Base-by-base conservation (phyloP, 768 basidiomycete species). In the Podaxis mareebaensis region DNA sequence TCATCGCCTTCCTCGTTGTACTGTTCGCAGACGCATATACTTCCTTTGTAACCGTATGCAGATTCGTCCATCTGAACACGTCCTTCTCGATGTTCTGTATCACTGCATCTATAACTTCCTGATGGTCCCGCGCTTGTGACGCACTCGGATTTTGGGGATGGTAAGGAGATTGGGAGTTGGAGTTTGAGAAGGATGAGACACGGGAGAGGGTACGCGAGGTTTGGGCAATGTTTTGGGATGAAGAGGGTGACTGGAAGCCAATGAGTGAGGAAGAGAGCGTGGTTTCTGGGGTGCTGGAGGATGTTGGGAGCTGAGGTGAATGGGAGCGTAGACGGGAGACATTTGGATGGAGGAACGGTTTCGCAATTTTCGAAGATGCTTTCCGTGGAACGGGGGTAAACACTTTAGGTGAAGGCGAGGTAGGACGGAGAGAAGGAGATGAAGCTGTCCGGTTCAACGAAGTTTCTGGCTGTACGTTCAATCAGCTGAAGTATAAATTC, bases 291-390 rank as follows among this genome's bases (percentile, higher is more conserved):
- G 17, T 20, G 17, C 40, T 79, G 15, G 83, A 80, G 17, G 77
- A 69, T 13, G 71, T 68, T 26, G 81, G 79, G 28, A 79, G 73
- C 26, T 79, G 81, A 12, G 87, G 85, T 5, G 82, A 80, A 68
- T 81, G 81, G 12, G 93, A 92, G 48, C 92, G 90, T 46, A 92
- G 83, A n/a, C 92, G 84, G 30, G 92, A 94, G 5, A 92, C 83
- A n/a, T 80, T 83, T 3, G 90, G 89, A 67, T 90, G 87, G 20
- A 92, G 72, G 71, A 89, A 92, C 12, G 87, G 83, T 42, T 83
- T 81, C 3, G 83, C 75, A 10, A 81, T 70, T 65, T 76, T 81
- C 17, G 78, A 73, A 28, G 77, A 74, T 12, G 69, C 70, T 3
- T 73, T 72, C 40, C 66, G 73, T 38, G 67, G 67, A 46, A 64